Conservation (phyloP, 257 asterid species). For the Capsicum chinense region DNA sequence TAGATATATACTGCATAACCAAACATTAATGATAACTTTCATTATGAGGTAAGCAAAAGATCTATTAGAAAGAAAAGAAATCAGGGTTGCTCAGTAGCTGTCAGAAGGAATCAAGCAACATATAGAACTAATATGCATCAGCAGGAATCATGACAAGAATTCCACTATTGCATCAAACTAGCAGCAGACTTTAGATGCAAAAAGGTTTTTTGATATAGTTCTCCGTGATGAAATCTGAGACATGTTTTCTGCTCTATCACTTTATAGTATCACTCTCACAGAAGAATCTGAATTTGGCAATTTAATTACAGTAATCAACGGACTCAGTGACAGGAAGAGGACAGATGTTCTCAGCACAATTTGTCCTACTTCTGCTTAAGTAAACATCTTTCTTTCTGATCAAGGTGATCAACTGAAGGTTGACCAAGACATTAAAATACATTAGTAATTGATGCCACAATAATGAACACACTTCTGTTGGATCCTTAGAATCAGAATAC, state of each 20-base stretch:
- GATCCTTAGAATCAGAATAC: neutral
- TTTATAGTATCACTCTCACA: neutral
- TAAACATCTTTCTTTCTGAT: neutral
- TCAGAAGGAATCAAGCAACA: neutral
- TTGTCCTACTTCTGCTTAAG: slow-evolving; percentile 10
- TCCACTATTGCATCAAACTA: slow-evolving; percentile 14
- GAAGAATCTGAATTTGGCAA: neutral
- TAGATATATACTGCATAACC: neutral
- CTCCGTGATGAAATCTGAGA: neutral
- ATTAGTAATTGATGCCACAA: neutral
- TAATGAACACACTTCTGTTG: neutral
- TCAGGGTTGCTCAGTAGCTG: neutral
- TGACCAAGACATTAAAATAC: neutral
- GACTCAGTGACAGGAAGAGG: slow-evolving; percentile 5
- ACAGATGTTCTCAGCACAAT: slow-evolving; percentile 8
- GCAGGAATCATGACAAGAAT: slow-evolving; percentile 5
- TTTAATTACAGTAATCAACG: neutral
- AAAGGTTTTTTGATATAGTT: neutral
- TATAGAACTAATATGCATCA: neutral
- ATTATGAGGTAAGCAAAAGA: neutral
- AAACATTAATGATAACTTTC: neutral
- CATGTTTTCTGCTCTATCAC: neutral
- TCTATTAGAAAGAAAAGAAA: neutral
- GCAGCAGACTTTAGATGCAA: neutral
- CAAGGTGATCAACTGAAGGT: neutral